phyloP scores from a whole-genome alignment of 352 stramenopile genomes.

The Globisporangium ultimum region DNA sequence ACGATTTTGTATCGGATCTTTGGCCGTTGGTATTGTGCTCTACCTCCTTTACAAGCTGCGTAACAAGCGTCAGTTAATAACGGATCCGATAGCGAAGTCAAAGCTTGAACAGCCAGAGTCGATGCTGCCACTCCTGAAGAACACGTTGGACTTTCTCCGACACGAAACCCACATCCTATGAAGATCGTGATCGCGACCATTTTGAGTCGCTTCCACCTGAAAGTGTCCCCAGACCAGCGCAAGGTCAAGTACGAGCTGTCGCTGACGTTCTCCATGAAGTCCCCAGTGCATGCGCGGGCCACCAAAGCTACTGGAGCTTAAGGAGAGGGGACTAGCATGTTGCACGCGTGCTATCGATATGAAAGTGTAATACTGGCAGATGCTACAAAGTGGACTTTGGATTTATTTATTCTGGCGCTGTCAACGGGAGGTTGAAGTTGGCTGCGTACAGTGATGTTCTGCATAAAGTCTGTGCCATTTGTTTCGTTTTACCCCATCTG shows the following conservation, averaged over 20 bases:
- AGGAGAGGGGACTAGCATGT: no score
- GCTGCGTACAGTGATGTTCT: no score
- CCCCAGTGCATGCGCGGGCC: background rate
- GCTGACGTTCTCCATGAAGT: conserved; percentile 12
- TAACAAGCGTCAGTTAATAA: background rate
- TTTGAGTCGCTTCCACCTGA: conserved; percentile 25
- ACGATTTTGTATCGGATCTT: no score
- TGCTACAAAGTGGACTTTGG: no score
- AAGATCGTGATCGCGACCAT: conserved; percentile 36
- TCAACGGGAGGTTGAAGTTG: no score
- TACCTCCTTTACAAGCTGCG: background rate
- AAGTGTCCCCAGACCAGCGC: background rate
- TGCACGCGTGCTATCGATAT: no score
- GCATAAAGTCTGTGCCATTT: no score
- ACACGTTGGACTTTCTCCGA: conserved; percentile 4
- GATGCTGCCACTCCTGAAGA: conserved; percentile 4
- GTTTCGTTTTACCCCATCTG: no score
- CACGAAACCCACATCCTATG: conserved; percentile 13
- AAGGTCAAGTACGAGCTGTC: conserved; percentile 12
- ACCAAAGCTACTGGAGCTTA: background rate
- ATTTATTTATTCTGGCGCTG: no score
- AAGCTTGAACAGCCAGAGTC: conserved; percentile 1
- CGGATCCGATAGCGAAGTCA: background rate
- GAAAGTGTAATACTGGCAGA: no score
- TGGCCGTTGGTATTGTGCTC: background rate